phyloP scores from a whole-genome alignment of 768 basidiomycete species.

The Porphyrellus cyaneotinctus region DNA sequence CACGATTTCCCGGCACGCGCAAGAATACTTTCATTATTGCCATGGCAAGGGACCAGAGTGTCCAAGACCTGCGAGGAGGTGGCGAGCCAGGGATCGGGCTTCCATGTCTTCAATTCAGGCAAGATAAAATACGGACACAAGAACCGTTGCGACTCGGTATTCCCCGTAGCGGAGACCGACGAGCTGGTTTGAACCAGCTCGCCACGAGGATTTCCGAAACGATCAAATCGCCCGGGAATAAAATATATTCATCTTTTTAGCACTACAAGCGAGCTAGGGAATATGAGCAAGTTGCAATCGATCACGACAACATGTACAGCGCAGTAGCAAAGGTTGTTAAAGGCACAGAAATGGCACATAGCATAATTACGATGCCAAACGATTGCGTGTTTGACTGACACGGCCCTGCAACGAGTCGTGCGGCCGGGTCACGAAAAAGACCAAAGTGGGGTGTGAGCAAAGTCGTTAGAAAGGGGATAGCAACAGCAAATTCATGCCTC shows the following conservation, averaged over 20 bases:
- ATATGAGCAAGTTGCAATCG: constrained; percentile 26
- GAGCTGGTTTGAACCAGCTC: background rate
- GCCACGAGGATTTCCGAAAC: constrained; percentile 1
- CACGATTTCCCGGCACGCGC: background rate
- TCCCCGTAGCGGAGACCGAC: background rate
- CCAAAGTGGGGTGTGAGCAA: constrained; percentile 14
- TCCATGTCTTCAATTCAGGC: background rate
- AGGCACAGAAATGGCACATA: constrained; percentile 24
- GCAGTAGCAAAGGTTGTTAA: constrained; percentile 16
- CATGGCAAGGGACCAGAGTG: background rate
- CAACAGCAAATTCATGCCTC: constrained; percentile 30
- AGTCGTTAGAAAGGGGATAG: constrained; percentile 9
- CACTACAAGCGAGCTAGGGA: constrained; percentile 19
- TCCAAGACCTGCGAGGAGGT: background rate
- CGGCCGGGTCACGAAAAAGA: constrained; percentile 9
- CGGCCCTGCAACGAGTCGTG: constrained; percentile 6
- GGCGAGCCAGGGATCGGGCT: background rate
- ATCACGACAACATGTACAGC: constrained; percentile 30
- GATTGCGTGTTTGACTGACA: constrained; percentile 20
- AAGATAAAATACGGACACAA: background rate
- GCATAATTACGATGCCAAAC: constrained; percentile 20
- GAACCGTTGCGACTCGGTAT: background rate
- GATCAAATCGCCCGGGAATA: background rate
- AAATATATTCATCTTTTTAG: constrained; percentile 17
- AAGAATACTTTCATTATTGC: background rate